These are phyloP conservation scores for Saturnispora mendoncae DNA, from an alignment of 805 yeast species.

Conservation along the genomic window DNA sequence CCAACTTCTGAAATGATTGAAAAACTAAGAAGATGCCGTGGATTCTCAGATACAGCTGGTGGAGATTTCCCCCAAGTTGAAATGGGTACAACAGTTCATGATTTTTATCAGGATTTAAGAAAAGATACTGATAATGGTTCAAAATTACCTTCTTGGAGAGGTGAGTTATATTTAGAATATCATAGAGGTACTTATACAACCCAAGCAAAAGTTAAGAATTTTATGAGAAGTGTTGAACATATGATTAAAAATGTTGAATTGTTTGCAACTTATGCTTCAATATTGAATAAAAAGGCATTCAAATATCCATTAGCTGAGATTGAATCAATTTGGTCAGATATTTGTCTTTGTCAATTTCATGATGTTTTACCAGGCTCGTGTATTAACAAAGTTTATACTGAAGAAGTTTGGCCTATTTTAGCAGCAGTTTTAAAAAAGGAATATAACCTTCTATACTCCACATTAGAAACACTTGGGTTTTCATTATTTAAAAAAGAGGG, in stretches of 20 bases:
- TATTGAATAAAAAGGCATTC: slow-evolving; percentile 38
- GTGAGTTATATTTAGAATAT: slow-evolving; percentile 89
- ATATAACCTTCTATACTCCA: slow-evolving; percentile 41
- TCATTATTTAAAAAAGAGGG: slow-evolving; percentile 3
- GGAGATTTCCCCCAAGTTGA: slow-evolving; percentile 69
- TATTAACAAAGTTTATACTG: slow-evolving; percentile 85
- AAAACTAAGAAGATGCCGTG: slow-evolving; percentile 84
- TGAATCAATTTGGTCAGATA: slow-evolving; percentile 75
- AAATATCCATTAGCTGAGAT: slow-evolving; percentile 65
- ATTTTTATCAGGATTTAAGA: slow-evolving; percentile 63
- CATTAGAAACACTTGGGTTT: slow-evolving; percentile 22
- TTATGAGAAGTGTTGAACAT: slow-evolving; percentile 69
- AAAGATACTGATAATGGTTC: slow-evolving; percentile 55
- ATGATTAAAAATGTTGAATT: slow-evolving; percentile 80
- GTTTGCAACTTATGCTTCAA: slow-evolving; percentile 68
- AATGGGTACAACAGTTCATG: slow-evolving; percentile 69
- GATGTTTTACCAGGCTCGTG: slow-evolving; percentile 98
- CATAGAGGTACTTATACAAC: slow-evolving; percentile 97
- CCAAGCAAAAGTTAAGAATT: slow-evolving; percentile 77
- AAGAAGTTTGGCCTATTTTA: slow-evolving; percentile 79
- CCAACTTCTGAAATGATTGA: slow-evolving; percentile 92
- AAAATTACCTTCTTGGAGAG: slow-evolving; percentile 77
- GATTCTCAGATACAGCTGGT: slow-evolving; percentile 72
- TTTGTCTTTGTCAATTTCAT: slow-evolving; percentile 88
- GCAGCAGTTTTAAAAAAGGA: slow-evolving; percentile 45